Evolutionary conservation across 2,329 filamentous ascomycete species (phyloP).

Genomic region (Diaporthe sp.): DNA sequence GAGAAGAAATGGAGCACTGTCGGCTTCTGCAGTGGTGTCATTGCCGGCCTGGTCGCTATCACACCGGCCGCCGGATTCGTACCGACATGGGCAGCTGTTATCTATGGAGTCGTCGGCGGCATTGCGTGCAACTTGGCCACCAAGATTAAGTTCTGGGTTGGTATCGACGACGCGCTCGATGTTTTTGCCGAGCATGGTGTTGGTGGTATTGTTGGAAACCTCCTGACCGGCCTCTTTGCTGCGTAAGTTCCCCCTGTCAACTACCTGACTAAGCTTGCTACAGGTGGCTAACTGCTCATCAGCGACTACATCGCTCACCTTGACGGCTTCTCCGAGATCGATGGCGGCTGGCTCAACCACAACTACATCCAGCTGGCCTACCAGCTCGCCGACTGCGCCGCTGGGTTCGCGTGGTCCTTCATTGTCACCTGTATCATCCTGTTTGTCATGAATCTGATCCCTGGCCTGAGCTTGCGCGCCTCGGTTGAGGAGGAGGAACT

Average conservation of each 20-base stretch:
- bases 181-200: conserved; percentile 91
- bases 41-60: conserved; percentile 88
- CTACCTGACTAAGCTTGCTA: background rate
- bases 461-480: conserved; percentile 76
- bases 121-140: conserved; percentile 86
- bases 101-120: conserved; percentile 69
- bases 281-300: conserved; percentile 29
- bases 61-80: conserved; percentile 87
- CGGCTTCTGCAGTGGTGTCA: conserved; percentile 90
- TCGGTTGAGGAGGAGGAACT: conserved; percentile 75
- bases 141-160: conserved; percentile 80
- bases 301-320: conserved; percentile 78
- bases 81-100: conserved; percentile 69
- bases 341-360: conserved; percentile 77
- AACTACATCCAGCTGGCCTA: conserved; percentile 78
- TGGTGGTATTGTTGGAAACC: conserved; percentile 83
- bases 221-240: conserved; percentile 82
- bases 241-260: conserved; percentile 57
- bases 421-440: conserved; percentile 75
- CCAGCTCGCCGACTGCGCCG: conserved; percentile 75
- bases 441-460: conserved; percentile 76
- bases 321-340: conserved; percentile 69
- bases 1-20: conserved; percentile 95
- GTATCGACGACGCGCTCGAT: conserved; percentile 88
- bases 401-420: conserved; percentile 74